These are phyloP conservation scores for Suillus placidus DNA, from an alignment of 768 basidiomycete species.

Conservation along the genomic window DNA sequence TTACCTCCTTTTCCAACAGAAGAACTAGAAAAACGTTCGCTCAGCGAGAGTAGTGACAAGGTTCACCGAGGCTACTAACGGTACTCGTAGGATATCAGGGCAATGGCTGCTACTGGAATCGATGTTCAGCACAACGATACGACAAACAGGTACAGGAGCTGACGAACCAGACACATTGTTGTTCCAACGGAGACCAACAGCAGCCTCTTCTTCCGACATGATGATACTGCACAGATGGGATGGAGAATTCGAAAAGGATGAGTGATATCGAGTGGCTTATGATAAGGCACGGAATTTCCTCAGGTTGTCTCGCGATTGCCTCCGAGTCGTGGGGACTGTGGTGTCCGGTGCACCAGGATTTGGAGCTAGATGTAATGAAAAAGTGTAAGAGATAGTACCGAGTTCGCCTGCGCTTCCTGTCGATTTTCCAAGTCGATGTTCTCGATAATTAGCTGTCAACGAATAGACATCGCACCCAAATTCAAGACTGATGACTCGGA, in stretches of 20 bases:
- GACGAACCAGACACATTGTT: slow-evolving; percentile 3
- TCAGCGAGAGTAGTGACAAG: background rate
- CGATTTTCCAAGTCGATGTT: background rate
- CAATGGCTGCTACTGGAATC: background rate
- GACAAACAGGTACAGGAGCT: background rate
- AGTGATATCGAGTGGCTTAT: background rate
- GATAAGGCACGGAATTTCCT: background rate
- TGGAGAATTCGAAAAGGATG: background rate
- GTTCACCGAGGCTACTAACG: background rate
- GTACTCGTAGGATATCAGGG: slow-evolving; percentile 6
- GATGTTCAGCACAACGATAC: background rate
- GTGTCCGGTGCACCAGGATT: background rate
- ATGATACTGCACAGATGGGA: background rate
- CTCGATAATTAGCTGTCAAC: background rate
- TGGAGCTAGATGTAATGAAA: background rate
- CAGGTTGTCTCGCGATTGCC: background rate
- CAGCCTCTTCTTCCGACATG: slow-evolving; percentile 1
- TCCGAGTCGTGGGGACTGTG: background rate
- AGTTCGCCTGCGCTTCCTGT: background rate
- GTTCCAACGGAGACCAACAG: background rate
- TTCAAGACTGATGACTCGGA: background rate
- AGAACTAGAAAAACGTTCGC: background rate
- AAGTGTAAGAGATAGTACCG: background rate
- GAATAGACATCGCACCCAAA: background rate
- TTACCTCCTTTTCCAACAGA: slow-evolving; percentile 2